Evolutionary conservation across 2,329 filamentous ascomycete genomes (phyloP), one percentile per base, ranked within the genome.

Genomic region (Spiromastix sp.): DNA sequence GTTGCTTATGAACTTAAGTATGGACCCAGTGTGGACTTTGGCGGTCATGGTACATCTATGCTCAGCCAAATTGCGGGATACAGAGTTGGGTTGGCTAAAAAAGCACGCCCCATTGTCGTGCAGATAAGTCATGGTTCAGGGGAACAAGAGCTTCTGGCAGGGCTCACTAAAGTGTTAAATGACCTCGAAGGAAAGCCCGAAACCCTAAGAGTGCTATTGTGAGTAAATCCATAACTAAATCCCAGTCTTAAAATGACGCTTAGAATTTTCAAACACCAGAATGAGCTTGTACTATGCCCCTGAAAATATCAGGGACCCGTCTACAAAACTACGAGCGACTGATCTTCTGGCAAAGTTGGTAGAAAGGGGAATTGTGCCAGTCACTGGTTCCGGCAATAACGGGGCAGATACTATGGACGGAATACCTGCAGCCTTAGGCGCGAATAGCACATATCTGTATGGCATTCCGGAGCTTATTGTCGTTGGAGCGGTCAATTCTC

Each of bases 361-460:
- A 25, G 22, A 15, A 20, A 40, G 34, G 25, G 38, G 38, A 30
- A 34, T 40, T 19, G 33, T 40, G 30, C 19, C 37, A 19, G 38
- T 40, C 31, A 25, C 34, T 25, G 38, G 38, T 15, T n/a, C 30
- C 11, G 38, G 38, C 4, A 40, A 40, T 26, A 5, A 25, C 11
- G 15, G 18, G 20, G 10, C 8, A 7, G 7, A 16, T 7, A 32
- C 31, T 22, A 30, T 30, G 13, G 10, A 21, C 19, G 38, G 38
- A 39, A 36, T 25, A n/a, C 38, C 38, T 12, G 38, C 33, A 5
- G 15, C 30, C 5, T 37, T 40, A 33, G 38, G 27, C 20, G 29
- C 18, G 17, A 16, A 7, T 4, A 21, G 11, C n/a, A 15, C 16
- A 10, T 5, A 12, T 2, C 20, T 7, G n/a, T 9, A 34, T 9